phyloP scores from a whole-genome alignment of 2,329 filamentous ascomycete species.

The Aspergillus novoparasiticus region DNA sequence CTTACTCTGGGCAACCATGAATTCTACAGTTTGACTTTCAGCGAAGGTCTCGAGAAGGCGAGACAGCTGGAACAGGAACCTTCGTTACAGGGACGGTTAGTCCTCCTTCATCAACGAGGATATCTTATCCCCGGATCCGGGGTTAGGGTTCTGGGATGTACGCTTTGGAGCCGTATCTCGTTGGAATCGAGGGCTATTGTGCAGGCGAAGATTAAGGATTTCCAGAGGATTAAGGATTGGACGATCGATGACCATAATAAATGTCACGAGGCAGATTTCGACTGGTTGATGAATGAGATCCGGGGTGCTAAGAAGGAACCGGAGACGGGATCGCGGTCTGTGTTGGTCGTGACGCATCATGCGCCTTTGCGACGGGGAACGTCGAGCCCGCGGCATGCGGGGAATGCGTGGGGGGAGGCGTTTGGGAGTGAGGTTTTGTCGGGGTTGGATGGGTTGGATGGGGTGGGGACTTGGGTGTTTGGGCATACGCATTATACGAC shows the following conservation, averaged over 20 bases:
- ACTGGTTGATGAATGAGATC: conserved; percentile 53
- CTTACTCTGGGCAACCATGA: conserved; percentile 33
- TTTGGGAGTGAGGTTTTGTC: conserved; percentile 57
- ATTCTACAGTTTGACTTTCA: conserved; percentile 28
- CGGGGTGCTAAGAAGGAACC: no score
- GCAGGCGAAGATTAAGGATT: conserved; percentile 54
- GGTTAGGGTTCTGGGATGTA: conserved; percentile 60
- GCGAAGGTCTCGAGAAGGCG: conserved; percentile 26
- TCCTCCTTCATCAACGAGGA: conserved; percentile 29
- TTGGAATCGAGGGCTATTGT: conserved; percentile 44
- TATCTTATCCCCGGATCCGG: conserved; percentile 31
- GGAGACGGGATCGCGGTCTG: no score
- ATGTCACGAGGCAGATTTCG: conserved; percentile 50
- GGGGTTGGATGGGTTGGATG: conserved; percentile 30
- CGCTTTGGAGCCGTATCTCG: conserved; percentile 58
- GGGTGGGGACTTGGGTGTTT: conserved; percentile 42
- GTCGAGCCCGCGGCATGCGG: conserved; percentile 52
- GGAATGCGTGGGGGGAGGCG: conserved; percentile 41
- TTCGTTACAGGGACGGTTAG: conserved; percentile 27
- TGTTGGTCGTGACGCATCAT: conserved; percentile 54
- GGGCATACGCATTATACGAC: conserved; percentile 50
- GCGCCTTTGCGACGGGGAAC: conserved; percentile 55
- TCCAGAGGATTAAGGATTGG: conserved; percentile 57
- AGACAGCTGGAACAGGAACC: conserved; percentile 31
- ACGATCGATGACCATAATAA: conserved; percentile 53